Evolutionary conservation across 2,329 filamentous ascomycete genomes (phyloP).

Genomic region (Colletotrichum eleusines): DNA sequence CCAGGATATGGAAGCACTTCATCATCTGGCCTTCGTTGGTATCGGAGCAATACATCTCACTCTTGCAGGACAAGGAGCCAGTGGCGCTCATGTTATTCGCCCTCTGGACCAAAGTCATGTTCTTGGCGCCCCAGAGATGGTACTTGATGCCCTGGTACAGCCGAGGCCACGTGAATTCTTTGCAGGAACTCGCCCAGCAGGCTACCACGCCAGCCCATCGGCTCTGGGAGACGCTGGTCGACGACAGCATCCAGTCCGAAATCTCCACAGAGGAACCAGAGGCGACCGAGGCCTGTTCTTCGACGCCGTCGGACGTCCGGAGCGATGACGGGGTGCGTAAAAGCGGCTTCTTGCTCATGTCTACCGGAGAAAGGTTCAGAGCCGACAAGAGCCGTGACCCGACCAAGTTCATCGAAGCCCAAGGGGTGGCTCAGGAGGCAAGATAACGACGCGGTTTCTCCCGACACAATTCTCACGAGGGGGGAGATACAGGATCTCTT

Average conservation of each 20-base stretch:
- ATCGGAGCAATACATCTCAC: constrained; percentile 35
- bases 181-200: constrained; percentile 26
- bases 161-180: constrained; percentile 17
- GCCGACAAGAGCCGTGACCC: neutral
- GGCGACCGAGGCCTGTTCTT: constrained; percentile 1
- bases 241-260: constrained; percentile 26
- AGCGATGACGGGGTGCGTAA: constrained; percentile 16
- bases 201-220: constrained; percentile 11
- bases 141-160: constrained; percentile 39
- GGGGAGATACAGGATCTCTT: neutral
- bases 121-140: constrained; percentile 34
- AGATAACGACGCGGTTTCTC: neutral
- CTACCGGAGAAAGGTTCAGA: constrained; percentile 27
- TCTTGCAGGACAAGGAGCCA: constrained; percentile 28
- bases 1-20: constrained; percentile 41
- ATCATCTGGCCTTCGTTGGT: constrained; percentile 41
- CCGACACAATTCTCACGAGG: neutral
- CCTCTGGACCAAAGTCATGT: constrained; percentile 39
- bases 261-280: constrained; percentile 21
- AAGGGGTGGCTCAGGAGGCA: neutral
- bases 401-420: neutral
- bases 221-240: constrained; percentile 34
- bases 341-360: constrained; percentile 14
- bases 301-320: constrained; percentile 17
- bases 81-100: constrained; percentile 40